phyloP scores from a whole-genome alignment of 257 asterid species.

The Nicotiana otophora region DNA sequence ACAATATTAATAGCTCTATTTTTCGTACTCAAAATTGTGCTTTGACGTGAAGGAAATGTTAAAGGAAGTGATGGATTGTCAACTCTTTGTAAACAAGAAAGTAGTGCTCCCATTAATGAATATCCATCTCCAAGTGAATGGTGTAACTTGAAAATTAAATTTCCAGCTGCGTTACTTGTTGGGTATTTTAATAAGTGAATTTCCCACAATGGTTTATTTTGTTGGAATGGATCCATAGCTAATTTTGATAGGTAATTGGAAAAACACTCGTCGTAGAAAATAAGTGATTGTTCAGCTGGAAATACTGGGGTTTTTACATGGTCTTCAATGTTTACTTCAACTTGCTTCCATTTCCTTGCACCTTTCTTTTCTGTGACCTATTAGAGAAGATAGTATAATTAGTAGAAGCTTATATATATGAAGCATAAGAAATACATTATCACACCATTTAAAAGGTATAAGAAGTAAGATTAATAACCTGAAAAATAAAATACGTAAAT shows the following conservation, averaged over 20 bases:
- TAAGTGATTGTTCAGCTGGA: slow-evolving; percentile 11
- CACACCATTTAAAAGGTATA: too few species aligned
- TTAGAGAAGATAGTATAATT: neutral
- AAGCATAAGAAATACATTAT: too few species aligned
- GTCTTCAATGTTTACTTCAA: slow-evolving; percentile 18
- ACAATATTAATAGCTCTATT: neutral
- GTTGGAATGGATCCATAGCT: slow-evolving; percentile 9
- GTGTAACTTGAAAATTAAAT: slow-evolving; percentile 20
- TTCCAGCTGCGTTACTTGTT: slow-evolving; percentile 24
- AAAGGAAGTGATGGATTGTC: slow-evolving; percentile 25
- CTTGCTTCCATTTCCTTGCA: slow-evolving; percentile 23
- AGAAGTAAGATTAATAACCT: too few species aligned
- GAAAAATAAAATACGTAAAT: too few species aligned
- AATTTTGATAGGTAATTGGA: slow-evolving; percentile 16
- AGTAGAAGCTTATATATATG: neutral
- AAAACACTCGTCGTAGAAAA: slow-evolving; percentile 13
- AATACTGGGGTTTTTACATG: slow-evolving; percentile 6
- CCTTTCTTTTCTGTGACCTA: slow-evolving; percentile 16
- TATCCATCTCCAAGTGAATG: slow-evolving; percentile 36
- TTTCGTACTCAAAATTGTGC: too few species aligned
- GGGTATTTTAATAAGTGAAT: slow-evolving; percentile 21
- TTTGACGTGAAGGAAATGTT: slow-evolving; percentile 23
- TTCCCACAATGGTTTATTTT: slow-evolving; percentile 24
- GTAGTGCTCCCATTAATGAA: slow-evolving; percentile 26
- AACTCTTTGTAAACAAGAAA: slow-evolving; percentile 25